These are phyloP conservation scores for Paraglomus brasilianum DNA, from an alignment of 192 early-diverging fungal species.

Conservation along the genomic window DNA sequence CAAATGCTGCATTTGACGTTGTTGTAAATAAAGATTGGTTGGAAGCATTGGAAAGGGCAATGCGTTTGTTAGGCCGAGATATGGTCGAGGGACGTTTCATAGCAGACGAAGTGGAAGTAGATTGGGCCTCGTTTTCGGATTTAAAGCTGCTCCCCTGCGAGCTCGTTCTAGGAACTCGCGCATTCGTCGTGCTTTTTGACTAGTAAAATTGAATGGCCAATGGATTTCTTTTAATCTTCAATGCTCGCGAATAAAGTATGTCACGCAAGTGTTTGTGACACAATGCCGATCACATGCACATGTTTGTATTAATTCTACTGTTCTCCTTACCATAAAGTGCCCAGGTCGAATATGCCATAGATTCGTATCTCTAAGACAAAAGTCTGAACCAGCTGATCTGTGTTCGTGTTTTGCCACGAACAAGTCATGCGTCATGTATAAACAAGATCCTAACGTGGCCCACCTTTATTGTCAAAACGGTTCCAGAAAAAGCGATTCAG, in stretches of 20 bases:
- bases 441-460: conserved; percentile 63
- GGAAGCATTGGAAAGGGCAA: conserved; percentile 21
- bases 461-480: conserved; percentile 42
- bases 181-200: too few relatives aligned
- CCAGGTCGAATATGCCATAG: conserved; percentile 60
- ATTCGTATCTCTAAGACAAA: conserved; percentile 55
- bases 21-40: conserved; percentile 38
- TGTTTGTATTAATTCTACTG: too few relatives aligned
- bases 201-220: too few relatives aligned
- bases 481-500: neutral
- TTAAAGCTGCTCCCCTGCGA: too few relatives aligned
- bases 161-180: too few relatives aligned
- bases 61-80: conserved; percentile 23
- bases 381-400: conserved; percentile 60
- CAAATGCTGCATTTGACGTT: conserved; percentile 37
- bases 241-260: too few relatives aligned
- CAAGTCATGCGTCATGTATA: conserved; percentile 62
- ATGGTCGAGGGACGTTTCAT: neutral
- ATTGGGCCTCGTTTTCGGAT: too few relatives aligned
- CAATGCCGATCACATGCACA: too few relatives aligned
- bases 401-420: conserved; percentile 58
- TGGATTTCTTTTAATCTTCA: too few relatives aligned
- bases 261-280: too few relatives aligned
- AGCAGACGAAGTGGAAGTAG: neutral
- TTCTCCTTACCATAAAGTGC: conserved; percentile 38